Conservation (phyloP, 805 yeast species). For the Candida pini region DNA sequence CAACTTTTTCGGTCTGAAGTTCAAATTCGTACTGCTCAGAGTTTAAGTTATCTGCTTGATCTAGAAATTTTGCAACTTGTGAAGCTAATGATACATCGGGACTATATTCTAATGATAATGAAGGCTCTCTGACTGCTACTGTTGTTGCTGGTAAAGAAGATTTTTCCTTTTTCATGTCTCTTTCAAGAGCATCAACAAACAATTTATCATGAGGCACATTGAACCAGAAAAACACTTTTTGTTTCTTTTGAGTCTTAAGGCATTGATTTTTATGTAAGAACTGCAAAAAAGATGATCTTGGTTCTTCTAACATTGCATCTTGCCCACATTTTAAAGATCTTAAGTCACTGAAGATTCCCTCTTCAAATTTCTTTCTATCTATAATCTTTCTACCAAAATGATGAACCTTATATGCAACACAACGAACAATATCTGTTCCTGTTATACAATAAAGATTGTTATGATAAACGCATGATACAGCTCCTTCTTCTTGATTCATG, state of each 20-base stretch:
- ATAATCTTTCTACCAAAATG: slow-evolving; percentile 82
- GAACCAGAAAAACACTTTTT: slow-evolving; percentile 95
- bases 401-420: slow-evolving; percentile 80
- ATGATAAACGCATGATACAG: slow-evolving; percentile 92
- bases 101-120: slow-evolving; percentile 68
- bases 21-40: slow-evolving; percentile 14
- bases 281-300: slow-evolving; percentile 77
- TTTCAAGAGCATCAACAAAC: slow-evolving; percentile 88
- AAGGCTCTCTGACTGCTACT: slow-evolving; percentile 67
- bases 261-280: slow-evolving; percentile 84
- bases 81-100: slow-evolving; percentile 43
- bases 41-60: slow-evolving; percentile 9
- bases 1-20: slow-evolving; percentile 10
- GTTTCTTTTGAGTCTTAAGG: slow-evolving; percentile 91
- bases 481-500: slow-evolving; percentile 83
- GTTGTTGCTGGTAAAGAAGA: slow-evolving; percentile 64
- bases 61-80: slow-evolving; percentile 37
- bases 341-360: slow-evolving; percentile 89
- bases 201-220: slow-evolving; percentile 90
- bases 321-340: slow-evolving; percentile 80
- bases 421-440: slow-evolving; percentile 93
- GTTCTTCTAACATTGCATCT: slow-evolving; percentile 83
- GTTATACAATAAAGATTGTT: slow-evolving; percentile 83
- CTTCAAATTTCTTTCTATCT: slow-evolving; percentile 93
- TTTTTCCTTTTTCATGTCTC: slow-evolving; percentile 80